Conservation (phyloP, 2,329 filamentous ascomycete genomes). For the Periconia macrospinosa region DNA sequence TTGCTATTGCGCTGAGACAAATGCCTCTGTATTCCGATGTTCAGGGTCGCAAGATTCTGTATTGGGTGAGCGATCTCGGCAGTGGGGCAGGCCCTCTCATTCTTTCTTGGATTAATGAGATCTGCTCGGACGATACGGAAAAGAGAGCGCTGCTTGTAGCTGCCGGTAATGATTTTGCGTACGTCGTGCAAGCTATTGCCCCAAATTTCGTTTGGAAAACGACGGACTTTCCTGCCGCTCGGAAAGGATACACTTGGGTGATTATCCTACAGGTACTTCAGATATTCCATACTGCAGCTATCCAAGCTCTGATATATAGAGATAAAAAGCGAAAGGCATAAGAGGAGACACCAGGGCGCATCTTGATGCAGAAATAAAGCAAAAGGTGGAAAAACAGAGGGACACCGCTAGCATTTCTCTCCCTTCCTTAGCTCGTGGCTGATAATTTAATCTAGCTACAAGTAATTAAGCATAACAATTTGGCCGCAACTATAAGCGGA, state of each 20-base stretch:
- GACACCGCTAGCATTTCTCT: no score
- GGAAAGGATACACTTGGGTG: not conserved
- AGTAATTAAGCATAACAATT: no score
- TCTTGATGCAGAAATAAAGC: no score
- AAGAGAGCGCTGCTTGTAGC: not conserved
- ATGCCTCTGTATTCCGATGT: constrained; percentile 2
- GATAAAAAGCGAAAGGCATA: not conserved
- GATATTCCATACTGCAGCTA: not conserved
- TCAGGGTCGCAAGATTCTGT: constrained; percentile 1
- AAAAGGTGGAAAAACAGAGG: no score
- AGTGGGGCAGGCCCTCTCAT: constrained; percentile 1
- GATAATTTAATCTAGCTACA: no score
- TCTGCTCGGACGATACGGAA: constrained; percentile 3
- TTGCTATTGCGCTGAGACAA: not conserved
- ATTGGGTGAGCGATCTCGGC: constrained; percentile 2
- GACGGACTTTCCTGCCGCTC: not conserved
- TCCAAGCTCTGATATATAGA: not conserved
- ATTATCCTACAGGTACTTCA: not conserved
- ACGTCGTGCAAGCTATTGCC: constrained; percentile 2
- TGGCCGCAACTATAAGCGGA: no score
- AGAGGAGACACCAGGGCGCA: no score
- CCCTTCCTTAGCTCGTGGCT: no score
- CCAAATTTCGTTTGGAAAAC: constrained; percentile 4
- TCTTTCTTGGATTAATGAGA: constrained; percentile 4
- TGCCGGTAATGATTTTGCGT: constrained; percentile 1